Evolutionary conservation across 805 yeast species (phyloP), one percentile per base, ranked within the genome.

Genomic region (Lachancea meyersii): DNA sequence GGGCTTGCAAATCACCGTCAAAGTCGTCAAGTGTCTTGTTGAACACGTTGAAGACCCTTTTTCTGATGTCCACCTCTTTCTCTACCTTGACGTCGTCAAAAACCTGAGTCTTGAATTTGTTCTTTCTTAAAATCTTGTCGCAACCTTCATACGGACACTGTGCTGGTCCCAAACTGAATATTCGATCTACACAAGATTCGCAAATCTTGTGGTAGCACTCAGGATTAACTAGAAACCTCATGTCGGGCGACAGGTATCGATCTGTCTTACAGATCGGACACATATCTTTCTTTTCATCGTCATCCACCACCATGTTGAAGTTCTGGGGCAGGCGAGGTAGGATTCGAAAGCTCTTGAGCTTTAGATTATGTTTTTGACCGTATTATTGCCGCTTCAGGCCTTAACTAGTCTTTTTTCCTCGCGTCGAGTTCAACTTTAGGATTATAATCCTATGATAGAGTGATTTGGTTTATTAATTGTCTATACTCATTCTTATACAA

Each of bases 141-240:
- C 99, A 93, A 40, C 82, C 80, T 3, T 88, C 84, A 61, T 89
- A 91, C 1, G 98, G 98, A 61, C 99, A 93, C 17, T 89, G 93
- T 0, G 96, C 93, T 0, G 98, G 98, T 3, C 99, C 99, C 39
- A 84, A 68, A 5, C 95, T 79, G 60, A 86, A 93, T 41, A 93
- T 89, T 50, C 98, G 75, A 63, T 93, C 97, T 33, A 91, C 97
- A 67, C 98, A 93, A 1, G 95, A 80, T 53, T 84, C 97, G 67
- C 99, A 93, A 63, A 93, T 91, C 70, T 87, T 91, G 61, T 93
- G 99, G 60, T 93, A 93, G 66, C 99, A 93, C 63, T 93, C 98
- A 0, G 97, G 95, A 55, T 93, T 93, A 50, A 93, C 88, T 43
- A 91, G 76, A 59, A 93, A 91, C 51, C 75, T 79, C 82, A 93